A percentile compares a stretch with the other conserved stretches of the same genome.
phyloP scores from a whole-genome alignment of 139 green algal genomes.

The Diplosphaera chodatii region DNA sequence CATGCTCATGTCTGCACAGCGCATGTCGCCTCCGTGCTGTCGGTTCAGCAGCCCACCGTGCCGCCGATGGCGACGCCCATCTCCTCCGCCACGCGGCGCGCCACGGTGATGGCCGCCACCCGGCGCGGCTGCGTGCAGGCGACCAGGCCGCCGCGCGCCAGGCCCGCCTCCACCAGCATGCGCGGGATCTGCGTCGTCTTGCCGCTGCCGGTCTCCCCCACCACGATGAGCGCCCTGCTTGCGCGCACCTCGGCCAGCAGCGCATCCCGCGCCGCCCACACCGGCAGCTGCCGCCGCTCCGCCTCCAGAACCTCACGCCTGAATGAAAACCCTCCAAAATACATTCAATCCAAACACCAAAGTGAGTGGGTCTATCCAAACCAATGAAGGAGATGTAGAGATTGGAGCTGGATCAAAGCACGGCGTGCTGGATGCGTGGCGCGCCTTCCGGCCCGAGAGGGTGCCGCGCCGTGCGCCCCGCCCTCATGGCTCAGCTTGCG shows the following conservation, averaged over 20 bases:
- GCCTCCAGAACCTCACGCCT: conserved; percentile 23
- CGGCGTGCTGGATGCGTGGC: too few species aligned
- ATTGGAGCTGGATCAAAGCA: too few species aligned
- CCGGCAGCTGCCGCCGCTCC: conserved; percentile 52
- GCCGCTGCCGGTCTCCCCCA: conserved; percentile 79
- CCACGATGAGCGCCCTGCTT: conserved; percentile 53
- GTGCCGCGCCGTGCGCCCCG: too few species aligned
- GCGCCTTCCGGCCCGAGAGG: not conserved
- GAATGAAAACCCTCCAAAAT: too few species aligned
- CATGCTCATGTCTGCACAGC: not conserved
- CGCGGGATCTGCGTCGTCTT: conserved; percentile 88
- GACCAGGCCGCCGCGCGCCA: conserved; percentile 39
- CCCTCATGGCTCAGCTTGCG: not conserved
- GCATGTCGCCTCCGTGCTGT: not conserved
- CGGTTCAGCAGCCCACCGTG: conserved; percentile 7
- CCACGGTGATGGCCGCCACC: conserved; percentile 84
- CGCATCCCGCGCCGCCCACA: conserved; percentile 43
- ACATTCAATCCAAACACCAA: too few species aligned
- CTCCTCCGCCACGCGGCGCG: conserved; percentile 77
- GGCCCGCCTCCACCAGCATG: conserved; percentile 56
- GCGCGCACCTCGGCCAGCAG: conserved; percentile 48
- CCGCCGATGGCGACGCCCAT: conserved; percentile 49
- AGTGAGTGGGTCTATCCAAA: too few species aligned
- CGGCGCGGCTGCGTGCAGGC: conserved; percentile 71
- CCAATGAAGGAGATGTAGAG: too few species aligned